These are phyloP conservation scores for Fusarium aywerte DNA, from an alignment of 2,329 filamentous ascomycete genomes.

Conservation along the genomic window DNA sequence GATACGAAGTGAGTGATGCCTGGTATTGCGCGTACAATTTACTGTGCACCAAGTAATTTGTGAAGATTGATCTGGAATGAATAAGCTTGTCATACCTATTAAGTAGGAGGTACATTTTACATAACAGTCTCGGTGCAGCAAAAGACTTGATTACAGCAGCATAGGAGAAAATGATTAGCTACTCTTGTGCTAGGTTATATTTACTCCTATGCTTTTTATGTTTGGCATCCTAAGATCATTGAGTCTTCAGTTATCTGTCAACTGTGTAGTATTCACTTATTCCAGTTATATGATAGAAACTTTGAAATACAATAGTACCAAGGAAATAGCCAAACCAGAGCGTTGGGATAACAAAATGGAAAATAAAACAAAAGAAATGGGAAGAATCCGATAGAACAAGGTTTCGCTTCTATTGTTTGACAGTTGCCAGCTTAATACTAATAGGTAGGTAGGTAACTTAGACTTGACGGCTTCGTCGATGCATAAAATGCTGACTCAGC, in stretches of 20 bases:
- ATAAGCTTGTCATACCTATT: no score
- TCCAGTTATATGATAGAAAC: not conserved
- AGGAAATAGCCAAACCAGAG: no score
- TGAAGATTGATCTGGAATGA: not conserved
- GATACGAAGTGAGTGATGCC: no score
- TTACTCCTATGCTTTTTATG: no score
- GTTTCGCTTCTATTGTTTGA: not conserved
- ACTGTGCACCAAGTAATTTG: not conserved
- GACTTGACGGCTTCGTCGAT: not conserved
- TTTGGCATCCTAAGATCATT: no score
- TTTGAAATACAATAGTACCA: not conserved
- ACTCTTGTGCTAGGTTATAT: no score
- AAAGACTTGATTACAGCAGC: no score
- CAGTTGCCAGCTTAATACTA: not conserved
- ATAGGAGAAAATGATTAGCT: no score
- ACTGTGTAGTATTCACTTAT: not conserved
- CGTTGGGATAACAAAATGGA: not conserved
- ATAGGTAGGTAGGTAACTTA: not conserved
- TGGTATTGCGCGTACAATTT: not conserved
- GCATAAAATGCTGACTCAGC: constrained; percentile 18
- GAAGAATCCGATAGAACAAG: not conserved
- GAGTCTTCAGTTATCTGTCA: no score
- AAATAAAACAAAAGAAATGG: not conserved
- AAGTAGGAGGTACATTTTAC: no score
- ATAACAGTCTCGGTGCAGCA: no score